These are phyloP conservation scores for Lactarius akahatsu DNA, from an alignment of 768 basidiomycete genomes.

Conservation along the genomic window DNA sequence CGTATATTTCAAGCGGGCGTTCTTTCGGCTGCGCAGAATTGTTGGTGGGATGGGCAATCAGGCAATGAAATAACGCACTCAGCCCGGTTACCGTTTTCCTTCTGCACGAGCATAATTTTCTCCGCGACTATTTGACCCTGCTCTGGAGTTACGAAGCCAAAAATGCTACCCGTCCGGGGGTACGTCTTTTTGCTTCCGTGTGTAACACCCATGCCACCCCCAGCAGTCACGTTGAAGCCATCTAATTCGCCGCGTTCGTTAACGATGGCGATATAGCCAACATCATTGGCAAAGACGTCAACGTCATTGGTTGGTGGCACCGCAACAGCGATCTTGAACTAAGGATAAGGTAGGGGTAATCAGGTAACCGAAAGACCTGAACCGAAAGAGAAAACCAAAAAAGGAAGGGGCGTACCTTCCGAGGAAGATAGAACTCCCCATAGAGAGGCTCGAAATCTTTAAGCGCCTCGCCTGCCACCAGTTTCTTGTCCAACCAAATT, in stretches of 20 bases:
- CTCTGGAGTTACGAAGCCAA: constrained; percentile 91
- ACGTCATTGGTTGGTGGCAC: constrained; percentile 97
- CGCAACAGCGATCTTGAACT: constrained; percentile 98
- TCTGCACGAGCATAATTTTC: constrained; percentile 88
- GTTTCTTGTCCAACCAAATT: constrained; percentile 98
- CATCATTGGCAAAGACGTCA: constrained; percentile 92
- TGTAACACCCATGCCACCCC: constrained; percentile 99
- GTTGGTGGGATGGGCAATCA: not conserved
- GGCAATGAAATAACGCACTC: constrained; percentile 58
- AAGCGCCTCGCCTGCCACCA: constrained; percentile 89
- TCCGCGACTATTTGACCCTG: constrained; percentile 87
- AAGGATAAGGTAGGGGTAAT: constrained; percentile 24
- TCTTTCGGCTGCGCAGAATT: constrained; percentile 45
- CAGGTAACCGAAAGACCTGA: constrained; percentile 6
- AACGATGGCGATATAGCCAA: constrained; percentile 95
- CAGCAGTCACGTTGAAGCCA: constrained; percentile 92
- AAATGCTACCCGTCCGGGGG: constrained; percentile 79
- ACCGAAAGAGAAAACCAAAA: constrained; percentile 16
- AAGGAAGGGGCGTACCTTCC: constrained; percentile 60
- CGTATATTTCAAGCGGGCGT: constrained; percentile 94
- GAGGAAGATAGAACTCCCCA: constrained; percentile 93
- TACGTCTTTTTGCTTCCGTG: constrained; percentile 99
- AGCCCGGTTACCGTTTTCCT: constrained; percentile 92
- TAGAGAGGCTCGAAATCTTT: constrained; percentile 98
- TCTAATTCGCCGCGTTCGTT: constrained; percentile 69